A percentile compares a stretch with the other conserved stretches of the same genome.
Conservation (phyloP, 257 asterid species). For the Pogostemon cablin region DNA sequence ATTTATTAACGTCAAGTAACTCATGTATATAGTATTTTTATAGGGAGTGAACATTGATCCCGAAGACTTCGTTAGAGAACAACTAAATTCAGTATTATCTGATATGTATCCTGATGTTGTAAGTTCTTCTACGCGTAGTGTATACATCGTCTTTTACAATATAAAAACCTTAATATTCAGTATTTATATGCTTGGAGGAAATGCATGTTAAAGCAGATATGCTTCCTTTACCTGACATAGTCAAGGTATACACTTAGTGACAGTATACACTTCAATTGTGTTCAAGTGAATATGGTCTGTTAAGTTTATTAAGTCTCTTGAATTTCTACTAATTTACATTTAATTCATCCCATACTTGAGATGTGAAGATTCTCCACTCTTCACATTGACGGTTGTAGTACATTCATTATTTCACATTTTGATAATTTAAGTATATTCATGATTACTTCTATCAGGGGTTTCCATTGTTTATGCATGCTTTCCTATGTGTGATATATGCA, state of each 20-base stretch:
- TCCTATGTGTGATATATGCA: too few relatives aligned
- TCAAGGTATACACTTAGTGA: conserved; percentile 42
- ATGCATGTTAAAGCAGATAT: conserved; percentile 94
- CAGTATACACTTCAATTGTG: not conserved
- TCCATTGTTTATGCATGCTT: too few relatives aligned
- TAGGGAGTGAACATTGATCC: conserved; percentile 71
- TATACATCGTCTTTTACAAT: not conserved
- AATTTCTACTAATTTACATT: too few relatives aligned
- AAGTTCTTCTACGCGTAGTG: conserved; percentile 37
- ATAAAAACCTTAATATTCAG: not conserved
- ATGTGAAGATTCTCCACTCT: too few relatives aligned
- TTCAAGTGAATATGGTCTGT: too few relatives aligned
- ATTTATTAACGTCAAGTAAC: not conserved
- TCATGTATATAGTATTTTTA: conserved; percentile 32
- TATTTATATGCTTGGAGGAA: conserved; percentile 37
- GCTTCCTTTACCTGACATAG: conserved; percentile 84
- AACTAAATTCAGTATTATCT: conserved; percentile 75
- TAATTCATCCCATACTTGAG: too few relatives aligned
- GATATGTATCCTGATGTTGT: conserved; percentile 96
- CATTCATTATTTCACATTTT: too few relatives aligned
- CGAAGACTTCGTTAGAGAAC: conserved; percentile 71
- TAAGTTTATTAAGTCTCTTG: too few relatives aligned
- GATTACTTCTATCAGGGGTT: too few relatives aligned
- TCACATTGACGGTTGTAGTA: too few relatives aligned
- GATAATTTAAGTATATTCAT: too few relatives aligned